These are phyloP conservation scores for Smallanthus sonchifolius DNA, from an alignment of 129 eudicot genomes.

Conservation along the genomic window DNA sequence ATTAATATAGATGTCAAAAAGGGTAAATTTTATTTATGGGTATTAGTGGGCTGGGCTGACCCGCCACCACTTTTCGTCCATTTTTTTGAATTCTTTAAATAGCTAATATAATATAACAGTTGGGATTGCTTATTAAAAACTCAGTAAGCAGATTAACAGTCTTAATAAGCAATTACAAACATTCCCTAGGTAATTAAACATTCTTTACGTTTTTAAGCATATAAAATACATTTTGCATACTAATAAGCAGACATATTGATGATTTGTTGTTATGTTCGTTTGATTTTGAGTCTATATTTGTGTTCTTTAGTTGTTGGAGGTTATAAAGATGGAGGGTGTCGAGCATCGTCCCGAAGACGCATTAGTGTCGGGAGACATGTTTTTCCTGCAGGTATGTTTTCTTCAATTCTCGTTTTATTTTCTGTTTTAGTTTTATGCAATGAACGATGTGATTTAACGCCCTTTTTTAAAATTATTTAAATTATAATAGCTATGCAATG, in stretches of 20 bases:
- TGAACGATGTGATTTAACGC: not conserved
- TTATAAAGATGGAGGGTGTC: slow-evolving; percentile 86
- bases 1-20: not conserved
- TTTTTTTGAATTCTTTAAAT: not conserved
- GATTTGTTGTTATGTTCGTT: not conserved
- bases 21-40: not conserved
- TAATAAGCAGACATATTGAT: not conserved
- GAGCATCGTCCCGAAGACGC: slow-evolving; percentile 62
- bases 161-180: not conserved
- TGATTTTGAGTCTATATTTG: slow-evolving; percentile 3
- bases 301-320: slow-evolving; percentile 64
- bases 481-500: slow-evolving; percentile 67
- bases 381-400: slow-evolving; percentile 68
- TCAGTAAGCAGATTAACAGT: not conserved
- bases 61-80: not conserved
- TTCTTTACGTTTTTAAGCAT: not conserved
- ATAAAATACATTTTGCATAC: not conserved
- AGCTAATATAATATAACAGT: not conserved
- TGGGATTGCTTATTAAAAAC: not conserved
- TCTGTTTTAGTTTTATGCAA: not conserved
- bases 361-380: slow-evolving; percentile 71
- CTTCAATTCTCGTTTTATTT: not conserved
- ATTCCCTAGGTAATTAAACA: too few relatives aligned
- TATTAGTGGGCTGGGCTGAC: not conserved
- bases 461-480: not conserved